phyloP scores from a whole-genome alignment of 805 yeast species.

The Middelhovenomyces tepae region DNA sequence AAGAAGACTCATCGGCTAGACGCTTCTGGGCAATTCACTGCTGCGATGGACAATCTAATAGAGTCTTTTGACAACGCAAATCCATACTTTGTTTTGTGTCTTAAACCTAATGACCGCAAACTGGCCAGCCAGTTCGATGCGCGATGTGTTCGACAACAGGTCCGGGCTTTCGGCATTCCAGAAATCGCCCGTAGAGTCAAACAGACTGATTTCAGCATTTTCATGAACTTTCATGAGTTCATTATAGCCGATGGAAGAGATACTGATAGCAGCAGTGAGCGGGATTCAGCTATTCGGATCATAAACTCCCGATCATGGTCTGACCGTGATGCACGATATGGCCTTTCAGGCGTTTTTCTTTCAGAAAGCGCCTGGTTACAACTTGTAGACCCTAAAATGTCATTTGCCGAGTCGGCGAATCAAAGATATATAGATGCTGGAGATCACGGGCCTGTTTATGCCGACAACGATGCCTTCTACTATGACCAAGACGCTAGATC shows the following conservation, averaged over 20 bases:
- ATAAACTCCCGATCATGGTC: constrained; percentile 27
- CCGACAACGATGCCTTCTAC: constrained; percentile 23
- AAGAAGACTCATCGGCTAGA: constrained; percentile 9
- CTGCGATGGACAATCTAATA: constrained; percentile 28
- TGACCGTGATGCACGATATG: constrained; percentile 30
- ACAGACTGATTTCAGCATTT: constrained; percentile 29
- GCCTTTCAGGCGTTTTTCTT: constrained; percentile 33
- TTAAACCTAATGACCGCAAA: constrained; percentile 34
- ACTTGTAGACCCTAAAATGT: constrained; percentile 30
- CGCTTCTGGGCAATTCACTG: constrained; percentile 28
- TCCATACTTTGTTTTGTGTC: constrained; percentile 33
- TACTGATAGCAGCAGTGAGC: constrained; percentile 19
- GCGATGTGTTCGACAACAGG: constrained; percentile 34
- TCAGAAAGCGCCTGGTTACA: constrained; percentile 34
- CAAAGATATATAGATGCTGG: constrained; percentile 21
- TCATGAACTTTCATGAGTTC: constrained; percentile 32
- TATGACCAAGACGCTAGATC: constrained; percentile 28
- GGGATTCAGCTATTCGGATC: constrained; percentile 25
- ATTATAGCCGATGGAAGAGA: constrained; percentile 20
- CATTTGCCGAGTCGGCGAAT: constrained; percentile 27
- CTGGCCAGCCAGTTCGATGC: constrained; percentile 32
- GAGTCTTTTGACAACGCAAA: constrained; percentile 32
- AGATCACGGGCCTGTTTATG: constrained; percentile 14
- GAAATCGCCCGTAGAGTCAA: constrained; percentile 33
- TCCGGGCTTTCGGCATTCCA: constrained; percentile 33